Base-by-base conservation (phyloP, 2,329 filamentous ascomycete genomes). In the Tolypocladium pustulatum region DNA sequence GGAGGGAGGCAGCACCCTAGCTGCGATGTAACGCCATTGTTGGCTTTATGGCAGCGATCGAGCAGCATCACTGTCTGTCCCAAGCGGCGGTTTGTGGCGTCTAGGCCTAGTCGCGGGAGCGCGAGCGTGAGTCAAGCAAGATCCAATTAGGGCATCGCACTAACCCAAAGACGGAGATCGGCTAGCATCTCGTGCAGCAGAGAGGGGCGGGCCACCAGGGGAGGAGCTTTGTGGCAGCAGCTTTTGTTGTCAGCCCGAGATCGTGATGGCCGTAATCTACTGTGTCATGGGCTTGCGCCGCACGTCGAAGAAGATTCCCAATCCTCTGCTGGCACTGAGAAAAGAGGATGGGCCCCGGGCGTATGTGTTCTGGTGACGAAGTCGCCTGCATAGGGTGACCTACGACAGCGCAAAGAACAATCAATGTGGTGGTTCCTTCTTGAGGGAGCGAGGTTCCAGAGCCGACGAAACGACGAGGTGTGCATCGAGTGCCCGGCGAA, bases 111-210 rank as follows among this genome's bases (percentile, higher is more conserved):
- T 51, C 27, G 49, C 17, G 49, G 49, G 49, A 52, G 30, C 30
- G 49, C 49, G 9, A n/a, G 30, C 30, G 49, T 61, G 56, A 59
- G 56, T 56, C 53, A 59, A 61, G 7, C 25, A 20, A 30, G 43
- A 30, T 54, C 60, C 58, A 40, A 54, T 56, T 40, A 15, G 30
- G 25, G 25, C 25, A 9, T 9, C 12, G 56, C 62, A 60, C 62
- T 64, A 64, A 38, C 25, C 63, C 63, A n/a, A 41, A 63, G 55
- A 57, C 55, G 60, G 63, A 53, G 51, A 64, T 60, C 34, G 54
- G 41, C 46, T 34, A 53, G 60, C 63, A 65, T 40, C 56, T 59
- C 40, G 57, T 61, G 63, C 63, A 62, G 59, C 30, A 57, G 17
- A 52, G 49, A 52, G 38, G 30, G 34, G 43, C 41, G 54, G 9